Base-by-base conservation (phyloP, 73 alveolate species). In the Halteria grandinella region DNA sequence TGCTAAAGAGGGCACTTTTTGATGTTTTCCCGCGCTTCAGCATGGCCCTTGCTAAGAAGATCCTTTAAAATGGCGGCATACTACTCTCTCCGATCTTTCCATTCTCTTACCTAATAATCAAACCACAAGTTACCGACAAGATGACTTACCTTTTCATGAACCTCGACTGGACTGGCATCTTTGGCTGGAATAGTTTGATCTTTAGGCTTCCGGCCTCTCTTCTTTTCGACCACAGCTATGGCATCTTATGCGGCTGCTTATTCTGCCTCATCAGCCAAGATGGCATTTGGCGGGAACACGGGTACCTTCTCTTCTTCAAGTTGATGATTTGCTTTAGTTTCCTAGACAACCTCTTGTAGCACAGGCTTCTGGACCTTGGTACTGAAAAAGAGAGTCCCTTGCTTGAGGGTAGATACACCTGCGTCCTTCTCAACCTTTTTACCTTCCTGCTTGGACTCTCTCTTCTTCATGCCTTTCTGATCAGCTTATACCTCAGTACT, bases 11-110 rank as follows among this genome's bases (percentile, higher is more conserved):
- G 49, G 58, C 63, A 20, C 36, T 17, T 62, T 62, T 36, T 43
- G 4, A 3, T 23, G 25, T 62, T 39, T 62, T 62, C 78, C 78
- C 78, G 78, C 78, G 28, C 60, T 62, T 62, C 78, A 17, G 23
- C n/a, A n/a, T n/a, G 15, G 6, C 48, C 60, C 24, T 62, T 11
- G 43, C 41, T 41, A 40, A 62, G 43, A 41, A 40, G 78, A 20
- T 62, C 78, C 27, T 43, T 62, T 47, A 62, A 62, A 40, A 62
- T 62, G 78, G 78, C 40, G 57, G 60, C 78, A 39, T 40, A 41
- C 41, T 62, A 31, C 32, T 62, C 62, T 41, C 41, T 39, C 27
- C 41, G 36, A 2, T 6, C 11, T 47, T 62, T 62, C 78, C 78
- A 62, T 62, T 62, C 78, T 5, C 23, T 25, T 25, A 62, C 78